phyloP scores from a whole-genome alignment of 306 rosid genomes.

The Oxytropis ochrocephala region DNA sequence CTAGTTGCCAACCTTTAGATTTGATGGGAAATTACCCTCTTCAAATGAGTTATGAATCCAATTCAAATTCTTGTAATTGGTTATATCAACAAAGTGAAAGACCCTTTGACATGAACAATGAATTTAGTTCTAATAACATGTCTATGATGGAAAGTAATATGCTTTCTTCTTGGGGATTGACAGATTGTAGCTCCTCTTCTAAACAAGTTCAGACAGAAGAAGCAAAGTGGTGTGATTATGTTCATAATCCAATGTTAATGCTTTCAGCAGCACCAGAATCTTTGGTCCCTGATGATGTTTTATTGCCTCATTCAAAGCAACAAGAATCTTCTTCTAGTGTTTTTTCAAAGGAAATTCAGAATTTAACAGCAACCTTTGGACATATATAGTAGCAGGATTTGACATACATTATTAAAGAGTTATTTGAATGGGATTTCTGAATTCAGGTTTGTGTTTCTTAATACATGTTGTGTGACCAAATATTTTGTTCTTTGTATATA shows the following conservation, averaged over 20 bases:
- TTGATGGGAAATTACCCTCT: slow-evolving; percentile 40
- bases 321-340: slow-evolving; percentile 25
- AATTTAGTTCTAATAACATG: slow-evolving; percentile 26
- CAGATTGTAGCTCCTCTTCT: slow-evolving; percentile 18
- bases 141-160: slow-evolving; percentile 25
- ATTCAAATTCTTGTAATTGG: slow-evolving; percentile 37
- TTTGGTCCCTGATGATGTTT: slow-evolving; percentile 27
- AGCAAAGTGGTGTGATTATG: slow-evolving; percentile 47
- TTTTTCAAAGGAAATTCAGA: slow-evolving; percentile 37
- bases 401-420: not conserved
- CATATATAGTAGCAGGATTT: slow-evolving; percentile 35
- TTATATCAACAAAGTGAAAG: slow-evolving; percentile 26
- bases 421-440: not conserved
- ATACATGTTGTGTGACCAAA: slow-evolving; percentile 29
- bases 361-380: slow-evolving; percentile 41
- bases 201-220: slow-evolving; percentile 38
- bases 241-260: slow-evolving; percentile 41
- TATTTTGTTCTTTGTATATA: slow-evolving; percentile 34
- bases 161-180: slow-evolving; percentile 36
- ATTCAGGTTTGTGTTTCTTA: not conserved
- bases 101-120: slow-evolving; percentile 36
- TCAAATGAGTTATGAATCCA: slow-evolving; percentile 31
- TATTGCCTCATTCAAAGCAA: slow-evolving; percentile 32
- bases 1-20: slow-evolving; percentile 32
- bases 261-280: slow-evolving; percentile 15